Base-by-base conservation (phyloP, 106 monocot genomes). In the Dendrobium chrysotoxum region DNA sequence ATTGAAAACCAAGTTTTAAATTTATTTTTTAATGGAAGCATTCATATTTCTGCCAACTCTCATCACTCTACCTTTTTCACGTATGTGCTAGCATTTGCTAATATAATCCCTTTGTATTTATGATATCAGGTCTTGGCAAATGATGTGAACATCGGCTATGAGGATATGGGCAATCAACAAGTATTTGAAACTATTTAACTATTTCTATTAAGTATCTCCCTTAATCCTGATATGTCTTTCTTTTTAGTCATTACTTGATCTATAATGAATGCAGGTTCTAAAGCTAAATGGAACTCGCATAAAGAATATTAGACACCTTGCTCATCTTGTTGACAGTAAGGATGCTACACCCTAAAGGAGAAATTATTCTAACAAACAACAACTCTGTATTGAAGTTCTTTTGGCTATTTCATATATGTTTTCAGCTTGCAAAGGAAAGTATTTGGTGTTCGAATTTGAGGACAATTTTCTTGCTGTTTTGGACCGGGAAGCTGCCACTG, bases 131-230 rank as follows among this genome's bases (percentile, higher is more conserved):
- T 97, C 8, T 80, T 97, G 80, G 94, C 92, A 77, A 90, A 97
- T 75, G 97, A 97, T 81, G 97, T 92, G 7, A 97, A 97, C 84
- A 89, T 94, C 66, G 97, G 97, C 23, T 98, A 98, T 41, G 97
- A 98, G 81, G 94, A 98, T 46, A 92, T 98, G 94, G 86, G 85
- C 71, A 98, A 90, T 84, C 90, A 89, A 77, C 94, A 98, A 81
- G 97, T 95, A 95, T 83, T 72, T n/a, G 15, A 28, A 74, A 20
- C 55, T 45, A 45, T 11, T 72, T 54, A 7, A 44, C 44, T 44
- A 9, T 44, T 66, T 77, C 2, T 15, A 76, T 0, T 58, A 23
- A 46, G 0, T 13, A 26, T 76, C 12, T 40, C 16, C 23, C 42
- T 57, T 44, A 50, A 21, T 23, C 5, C 5, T 28, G 23, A 23